Evolutionary conservation across 2,329 filamentous ascomycete genomes (phyloP).

Genomic region (Colletotrichum sansevieriae): DNA sequence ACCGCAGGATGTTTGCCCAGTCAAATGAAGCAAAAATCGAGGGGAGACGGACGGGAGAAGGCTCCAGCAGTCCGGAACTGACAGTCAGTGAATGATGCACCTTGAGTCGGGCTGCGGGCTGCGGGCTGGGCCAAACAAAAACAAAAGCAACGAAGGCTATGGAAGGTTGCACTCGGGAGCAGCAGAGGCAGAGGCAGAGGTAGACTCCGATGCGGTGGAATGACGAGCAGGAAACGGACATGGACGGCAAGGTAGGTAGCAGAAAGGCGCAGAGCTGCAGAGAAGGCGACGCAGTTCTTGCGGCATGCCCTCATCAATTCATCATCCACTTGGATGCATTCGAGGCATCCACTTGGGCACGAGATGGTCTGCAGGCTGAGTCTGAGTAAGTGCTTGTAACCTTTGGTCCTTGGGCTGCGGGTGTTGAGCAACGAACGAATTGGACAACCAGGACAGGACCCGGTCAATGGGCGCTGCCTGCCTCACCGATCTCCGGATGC

Average conservation of each 20-base stretch:
- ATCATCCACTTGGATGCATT: constrained; percentile 28
- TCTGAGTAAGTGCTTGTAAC: not conserved
- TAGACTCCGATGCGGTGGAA: constrained; percentile 7
- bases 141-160: constrained; percentile 13
- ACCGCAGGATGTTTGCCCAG: not conserved
- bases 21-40: constrained; percentile 15
- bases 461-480: constrained; percentile 20
- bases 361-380: constrained; percentile 10
- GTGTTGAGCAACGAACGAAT: not conserved
- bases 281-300: constrained; percentile 14
- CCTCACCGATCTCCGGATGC: constrained; percentile 37
- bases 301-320: constrained; percentile 3
- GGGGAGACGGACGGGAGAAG: constrained; percentile 10
- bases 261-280: constrained; percentile 30
- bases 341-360: constrained; percentile 37
- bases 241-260: constrained; percentile 4
- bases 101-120: not conserved
- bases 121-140: constrained; percentile 17
- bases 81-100: constrained; percentile 20
- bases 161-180: constrained; percentile 15
- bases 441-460: not conserved
- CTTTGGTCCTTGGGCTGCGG: constrained; percentile 12
- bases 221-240: constrained; percentile 27
- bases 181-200: constrained; percentile 17
- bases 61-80: constrained; percentile 30